A percentile compares a stretch with the other conserved stretches of the same genome.
phyloP scores from a whole-genome alignment of 768 basidiomycete genomes.

The Suillus clintonianus region DNA sequence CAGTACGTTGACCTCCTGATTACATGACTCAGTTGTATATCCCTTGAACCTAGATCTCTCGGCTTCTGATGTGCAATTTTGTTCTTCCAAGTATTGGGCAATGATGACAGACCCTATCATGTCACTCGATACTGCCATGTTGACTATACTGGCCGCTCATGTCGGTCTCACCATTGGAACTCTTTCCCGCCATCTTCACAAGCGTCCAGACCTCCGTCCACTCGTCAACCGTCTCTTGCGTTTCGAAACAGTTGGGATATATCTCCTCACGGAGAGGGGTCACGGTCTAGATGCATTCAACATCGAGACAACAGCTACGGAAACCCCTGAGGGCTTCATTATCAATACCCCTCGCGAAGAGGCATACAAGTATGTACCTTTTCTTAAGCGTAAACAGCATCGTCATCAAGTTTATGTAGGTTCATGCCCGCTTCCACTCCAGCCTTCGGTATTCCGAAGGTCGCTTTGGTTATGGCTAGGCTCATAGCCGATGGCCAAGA shows the following conservation, averaged over 20 bases:
- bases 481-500: slow-evolving; percentile 53
- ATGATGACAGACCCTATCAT: slow-evolving; percentile 56
- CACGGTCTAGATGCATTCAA: slow-evolving; percentile 65
- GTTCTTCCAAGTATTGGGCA: slow-evolving; percentile 52
- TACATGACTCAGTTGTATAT: slow-evolving; percentile 4
- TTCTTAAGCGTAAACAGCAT: no score
- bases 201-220: slow-evolving; percentile 50
- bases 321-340: slow-evolving; percentile 49
- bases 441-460: slow-evolving; percentile 50
- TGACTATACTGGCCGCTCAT: slow-evolving; percentile 54
- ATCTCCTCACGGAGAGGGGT: slow-evolving; percentile 55
- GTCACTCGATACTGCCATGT: slow-evolving; percentile 52
- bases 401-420: slow-evolving; percentile 36
- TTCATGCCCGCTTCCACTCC: slow-evolving; percentile 64
- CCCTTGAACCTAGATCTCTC: slow-evolving; percentile 27
- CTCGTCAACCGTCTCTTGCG: slow-evolving; percentile 51
- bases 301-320: slow-evolving; percentile 61
- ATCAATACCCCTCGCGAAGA: slow-evolving; percentile 58
- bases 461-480: slow-evolving; percentile 58
- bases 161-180: slow-evolving; percentile 54
- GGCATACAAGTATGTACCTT: slow-evolving; percentile 53
- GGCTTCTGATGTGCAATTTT: slow-evolving; percentile 48
- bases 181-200: slow-evolving; percentile 49
- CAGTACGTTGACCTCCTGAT: slow-evolving; percentile 32
- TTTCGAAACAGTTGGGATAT: slow-evolving; percentile 55